Evolutionary conservation across 2,329 filamentous ascomycete genomes (phyloP).

Genomic region (Macroventuria anomochaeta): DNA sequence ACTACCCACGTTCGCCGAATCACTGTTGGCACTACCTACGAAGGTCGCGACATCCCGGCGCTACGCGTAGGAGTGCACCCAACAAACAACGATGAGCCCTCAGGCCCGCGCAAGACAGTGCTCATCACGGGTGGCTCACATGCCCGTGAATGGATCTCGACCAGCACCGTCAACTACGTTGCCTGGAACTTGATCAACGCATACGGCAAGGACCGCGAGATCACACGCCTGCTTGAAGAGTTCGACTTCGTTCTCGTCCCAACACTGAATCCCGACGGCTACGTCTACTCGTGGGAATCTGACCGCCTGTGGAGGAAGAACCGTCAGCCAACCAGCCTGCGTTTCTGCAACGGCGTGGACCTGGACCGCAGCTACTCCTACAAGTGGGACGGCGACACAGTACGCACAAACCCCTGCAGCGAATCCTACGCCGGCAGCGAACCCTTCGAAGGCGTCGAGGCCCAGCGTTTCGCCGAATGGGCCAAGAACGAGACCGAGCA

Average conservation of each 20-base stretch:
- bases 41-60: constrained; percentile 85
- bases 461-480: constrained; percentile 78
- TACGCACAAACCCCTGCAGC: constrained; percentile 79
- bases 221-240: constrained; percentile 78
- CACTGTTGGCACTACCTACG: constrained; percentile 82
- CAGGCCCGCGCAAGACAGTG: constrained; percentile 71
- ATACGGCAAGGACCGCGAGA: constrained; percentile 73
- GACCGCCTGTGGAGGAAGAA: constrained; percentile 97
- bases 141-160: constrained; percentile 95
- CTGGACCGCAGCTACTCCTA: constrained; percentile 87
- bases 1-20: constrained; percentile 76
- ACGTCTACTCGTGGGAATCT: constrained; percentile 89
- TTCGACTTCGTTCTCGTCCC: constrained; percentile 92
- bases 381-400: constrained; percentile 75
- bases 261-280: constrained; percentile 90
- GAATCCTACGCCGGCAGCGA: constrained; percentile 85
- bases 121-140: constrained; percentile 87
- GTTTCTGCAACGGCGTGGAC: constrained; percentile 87
- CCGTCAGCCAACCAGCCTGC: constrained; percentile 78
- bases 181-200: constrained; percentile 86
- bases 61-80: constrained; percentile 74
- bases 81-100: constrained; percentile 56
- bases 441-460: constrained; percentile 84
- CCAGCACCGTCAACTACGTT: constrained; percentile 87
- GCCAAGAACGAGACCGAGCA: constrained; percentile 76